Conservation (phyloP, 495 filamentous ascomycete genomes). For the Ramalina intermedia region DNA sequence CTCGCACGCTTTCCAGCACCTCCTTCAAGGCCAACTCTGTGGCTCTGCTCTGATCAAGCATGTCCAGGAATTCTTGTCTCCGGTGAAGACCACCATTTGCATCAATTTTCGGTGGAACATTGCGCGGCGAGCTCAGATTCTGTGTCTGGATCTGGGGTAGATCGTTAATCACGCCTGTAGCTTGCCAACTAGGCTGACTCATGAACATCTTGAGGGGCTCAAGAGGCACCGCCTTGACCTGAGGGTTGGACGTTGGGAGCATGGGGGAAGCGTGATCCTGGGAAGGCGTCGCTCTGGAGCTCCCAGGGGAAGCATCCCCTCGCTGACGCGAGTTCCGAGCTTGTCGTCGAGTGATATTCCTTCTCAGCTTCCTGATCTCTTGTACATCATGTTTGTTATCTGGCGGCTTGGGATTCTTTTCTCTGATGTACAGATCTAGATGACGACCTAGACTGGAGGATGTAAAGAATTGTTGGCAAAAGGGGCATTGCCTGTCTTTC, state of each 20-base stretch:
- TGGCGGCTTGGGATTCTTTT: constrained; percentile 67
- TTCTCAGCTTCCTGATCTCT: constrained; percentile 66
- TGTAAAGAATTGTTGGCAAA: constrained; percentile 73
- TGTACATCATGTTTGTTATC: constrained; percentile 82
- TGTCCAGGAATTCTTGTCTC: constrained; percentile 29
- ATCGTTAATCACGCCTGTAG: constrained; percentile 70
- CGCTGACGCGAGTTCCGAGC: constrained; percentile 45
- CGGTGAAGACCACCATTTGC: constrained; percentile 13
- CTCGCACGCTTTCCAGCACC: constrained; percentile 60
- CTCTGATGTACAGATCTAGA: constrained; percentile 77
- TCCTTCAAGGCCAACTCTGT: constrained; percentile 76
- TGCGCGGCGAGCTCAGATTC: constrained; percentile 9
- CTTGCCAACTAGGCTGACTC: constrained; percentile 59
- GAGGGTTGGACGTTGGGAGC: constrained; percentile 14
- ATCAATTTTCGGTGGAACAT: constrained; percentile 12
- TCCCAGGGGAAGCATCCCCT: constrained; percentile 27
- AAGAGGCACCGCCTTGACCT: constrained; percentile 19
- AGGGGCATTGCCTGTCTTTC: constrained; percentile 77
- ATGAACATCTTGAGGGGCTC: constrained; percentile 36
- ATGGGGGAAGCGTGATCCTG: constrained; percentile 11
- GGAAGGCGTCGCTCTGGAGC: constrained; percentile 9
- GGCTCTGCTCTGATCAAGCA: constrained; percentile 57
- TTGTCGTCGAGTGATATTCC: constrained; percentile 70
- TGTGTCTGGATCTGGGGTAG: constrained; percentile 34
- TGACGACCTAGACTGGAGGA: constrained; percentile 88